Percentiles rank a stretch among this genome's conserved stretches.
phyloP scores from a whole-genome alignment of 176 grass and related monocot genomes.

The Avena eriantha region DNA sequence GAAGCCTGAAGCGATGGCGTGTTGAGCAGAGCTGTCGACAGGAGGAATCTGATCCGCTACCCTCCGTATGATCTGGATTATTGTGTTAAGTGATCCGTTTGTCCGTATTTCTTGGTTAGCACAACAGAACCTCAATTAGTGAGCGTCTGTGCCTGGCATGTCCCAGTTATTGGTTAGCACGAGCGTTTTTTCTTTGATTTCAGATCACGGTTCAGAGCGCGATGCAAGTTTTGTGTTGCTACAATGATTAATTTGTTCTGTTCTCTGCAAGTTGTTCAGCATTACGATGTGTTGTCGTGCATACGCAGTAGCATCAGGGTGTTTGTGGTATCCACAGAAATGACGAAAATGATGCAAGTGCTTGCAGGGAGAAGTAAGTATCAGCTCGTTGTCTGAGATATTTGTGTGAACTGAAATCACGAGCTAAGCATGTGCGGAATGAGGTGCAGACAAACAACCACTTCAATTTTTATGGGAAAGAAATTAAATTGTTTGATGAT shows the following conservation, averaged over 20 bases:
- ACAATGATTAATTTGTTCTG: constrained; percentile 14
- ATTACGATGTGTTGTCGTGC: background rate
- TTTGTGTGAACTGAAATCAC: too few relatives aligned
- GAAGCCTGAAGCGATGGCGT: background rate
- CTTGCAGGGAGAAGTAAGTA: too few relatives aligned
- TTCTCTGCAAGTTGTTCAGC: constrained; percentile 5
- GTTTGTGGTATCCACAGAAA: too few relatives aligned
- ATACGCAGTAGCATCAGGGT: too few relatives aligned
- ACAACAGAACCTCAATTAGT: background rate
- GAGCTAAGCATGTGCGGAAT: too few relatives aligned
- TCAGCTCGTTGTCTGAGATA: too few relatives aligned
- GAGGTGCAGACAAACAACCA: too few relatives aligned
- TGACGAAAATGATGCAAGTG: too few relatives aligned
- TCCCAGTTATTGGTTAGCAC: constrained; percentile 32
- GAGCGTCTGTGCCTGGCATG: constrained; percentile 39
- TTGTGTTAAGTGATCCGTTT: constrained; percentile 26
- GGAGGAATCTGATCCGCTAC: constrained; percentile 38
- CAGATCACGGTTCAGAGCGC: background rate
- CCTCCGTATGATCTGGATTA: constrained; percentile 1
- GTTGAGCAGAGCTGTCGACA: constrained; percentile 17
- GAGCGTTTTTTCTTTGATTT: constrained; percentile 14
- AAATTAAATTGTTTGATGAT: too few relatives aligned
- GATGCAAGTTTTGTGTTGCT: background rate
- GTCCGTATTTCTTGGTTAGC: background rate
- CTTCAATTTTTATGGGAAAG: too few relatives aligned